Evolutionary conservation across 495 filamentous ascomycete species (phyloP), one percentile per base, ranked within the genome.

Genomic region (Neurospora sp.): DNA sequence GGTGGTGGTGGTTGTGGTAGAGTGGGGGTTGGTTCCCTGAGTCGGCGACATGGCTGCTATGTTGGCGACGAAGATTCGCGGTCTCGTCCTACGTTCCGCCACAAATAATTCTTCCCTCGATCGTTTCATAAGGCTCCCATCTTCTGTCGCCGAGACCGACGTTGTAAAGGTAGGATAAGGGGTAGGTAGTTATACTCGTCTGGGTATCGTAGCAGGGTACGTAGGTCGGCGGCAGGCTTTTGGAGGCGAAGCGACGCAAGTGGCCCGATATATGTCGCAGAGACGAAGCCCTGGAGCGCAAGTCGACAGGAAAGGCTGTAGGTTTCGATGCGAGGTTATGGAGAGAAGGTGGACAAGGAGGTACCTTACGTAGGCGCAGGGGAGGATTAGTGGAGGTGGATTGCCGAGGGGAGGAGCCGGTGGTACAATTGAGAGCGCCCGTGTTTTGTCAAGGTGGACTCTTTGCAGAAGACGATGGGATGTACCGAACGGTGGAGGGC

Each of bases 31-130:
- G 69, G 69, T 71, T 41, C 40, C 53, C 27, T 66, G 53, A 3
- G 35, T 66, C 18, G 53, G 53, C 14, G 53, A 66, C 53, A 66
- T 66, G 53, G 53, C 53, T 68, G 41, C 41, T 40, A 71, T 61
- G 70, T 74, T 77, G 73, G 76, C 53, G 27, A 66, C 53, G 53
- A 66, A 66, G 27, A 66, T 66, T 16, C 53, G 53, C 53, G 53
- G 53, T 66, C 53, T 66, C 27, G 53, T 66, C 53, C 53, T 66
- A 66, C 53, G 53, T 66, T 66, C 53, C 53, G 53, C 53, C 53
- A 35, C 53, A 66, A 66, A 37, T 66, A 66, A 66, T 35, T 66
- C 53, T 66, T 66, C 53, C 12, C 53, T 66, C 53, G 53, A 66
- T 66, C 53, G 53, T 66, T 66, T 66, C 53, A 66, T 66, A 66